Evolutionary conservation across 2,329 filamentous ascomycete genomes (phyloP).

Genomic region (Aspergillus costaricaensis): DNA sequence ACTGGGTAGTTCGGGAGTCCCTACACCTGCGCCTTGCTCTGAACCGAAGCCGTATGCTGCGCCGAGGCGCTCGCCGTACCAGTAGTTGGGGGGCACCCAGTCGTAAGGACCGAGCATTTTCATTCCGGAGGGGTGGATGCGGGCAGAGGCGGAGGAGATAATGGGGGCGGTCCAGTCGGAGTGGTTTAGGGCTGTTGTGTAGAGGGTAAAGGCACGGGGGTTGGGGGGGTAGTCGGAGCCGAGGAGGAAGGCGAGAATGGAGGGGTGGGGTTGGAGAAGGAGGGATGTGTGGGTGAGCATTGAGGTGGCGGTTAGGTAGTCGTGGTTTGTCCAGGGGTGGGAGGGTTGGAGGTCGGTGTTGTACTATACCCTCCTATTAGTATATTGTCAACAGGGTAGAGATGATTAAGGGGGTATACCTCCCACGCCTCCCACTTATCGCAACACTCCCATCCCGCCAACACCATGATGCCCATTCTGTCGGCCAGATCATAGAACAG

Average conservation of each 20-base stretch:
- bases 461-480: slow-evolving; percentile 61
- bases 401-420: slow-evolving; percentile 18
- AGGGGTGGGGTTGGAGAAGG: slow-evolving; percentile 63
- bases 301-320: slow-evolving; percentile 57
- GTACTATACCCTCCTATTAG: slow-evolving; percentile 39
- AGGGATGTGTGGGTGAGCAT: slow-evolving; percentile 60
- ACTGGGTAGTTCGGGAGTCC: slow-evolving; percentile 59
- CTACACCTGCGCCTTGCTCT: slow-evolving; percentile 63
- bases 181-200: slow-evolving; percentile 52
- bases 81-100: slow-evolving; percentile 67
- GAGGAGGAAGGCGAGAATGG: slow-evolving; percentile 59
- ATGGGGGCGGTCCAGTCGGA: slow-evolving; percentile 61
- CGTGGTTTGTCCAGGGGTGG: slow-evolving; percentile 24
- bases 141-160: slow-evolving; percentile 59
- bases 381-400: no score
- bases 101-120: slow-evolving; percentile 69
- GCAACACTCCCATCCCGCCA: slow-evolving; percentile 68
- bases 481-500: slow-evolving; percentile 63
- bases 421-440: slow-evolving; percentile 68
- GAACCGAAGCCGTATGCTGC: slow-evolving; percentile 66
- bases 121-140: slow-evolving; percentile 58
- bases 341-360: slow-evolving; percentile 51
- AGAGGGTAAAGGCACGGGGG: slow-evolving; percentile 56
- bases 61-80: slow-evolving; percentile 58
- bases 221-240: slow-evolving; percentile 67